Base-by-base conservation (phyloP, 202 grass and related monocot genomes). In the Miscanthus sacchariflorus region DNA sequence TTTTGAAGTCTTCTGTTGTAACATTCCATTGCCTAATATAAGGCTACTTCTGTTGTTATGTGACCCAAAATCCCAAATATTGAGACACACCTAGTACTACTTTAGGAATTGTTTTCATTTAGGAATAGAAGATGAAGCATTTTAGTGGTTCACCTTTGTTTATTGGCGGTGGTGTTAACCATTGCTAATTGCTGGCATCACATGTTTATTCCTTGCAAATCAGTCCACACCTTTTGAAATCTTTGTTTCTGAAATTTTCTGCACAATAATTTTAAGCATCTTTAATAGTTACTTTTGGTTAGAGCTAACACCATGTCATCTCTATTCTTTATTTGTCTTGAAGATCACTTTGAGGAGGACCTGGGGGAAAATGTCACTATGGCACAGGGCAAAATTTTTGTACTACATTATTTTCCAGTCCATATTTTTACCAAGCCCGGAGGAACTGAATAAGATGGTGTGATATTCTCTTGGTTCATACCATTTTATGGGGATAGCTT, bases 271-370 rank as follows among this genome's bases (percentile, higher is more conserved):
- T 46, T n/a, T 18, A 7, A 79, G 23, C 10, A 69, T 80, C 0
- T 4, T 68, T 40, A 13, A 58, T 42, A 5, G 4, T 72, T 72
- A 36, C 2, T 79, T 81, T 54, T 59, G 11, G 33, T 82, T 49
- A 64, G 24, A 70, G 40, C 9, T 67, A 5, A 82, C 89, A 21
- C 48, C 17, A 42, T 76, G 6, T 27, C 63, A 39, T 75, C 30
- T 28, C 43, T 42, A 0, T 89, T 40, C 71, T 78, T 56, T 86
- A 24, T 92, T 65, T 69, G 68, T 89, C 81, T 74, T 84, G 81
- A 86, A 99, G 96, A 96, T 99, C 73, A 99, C 96, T 84, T 88
- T 99, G 78, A 95, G 88, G 84, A 99, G 94, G 90, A 99, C 92
- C 74, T 96, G 94, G 96, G 88, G 91, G 0, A 93, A 68, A 40